phyloP scores from a whole-genome alignment of 2,329 filamentous ascomycete species.

The Pyrenochaeta sp. region DNA sequence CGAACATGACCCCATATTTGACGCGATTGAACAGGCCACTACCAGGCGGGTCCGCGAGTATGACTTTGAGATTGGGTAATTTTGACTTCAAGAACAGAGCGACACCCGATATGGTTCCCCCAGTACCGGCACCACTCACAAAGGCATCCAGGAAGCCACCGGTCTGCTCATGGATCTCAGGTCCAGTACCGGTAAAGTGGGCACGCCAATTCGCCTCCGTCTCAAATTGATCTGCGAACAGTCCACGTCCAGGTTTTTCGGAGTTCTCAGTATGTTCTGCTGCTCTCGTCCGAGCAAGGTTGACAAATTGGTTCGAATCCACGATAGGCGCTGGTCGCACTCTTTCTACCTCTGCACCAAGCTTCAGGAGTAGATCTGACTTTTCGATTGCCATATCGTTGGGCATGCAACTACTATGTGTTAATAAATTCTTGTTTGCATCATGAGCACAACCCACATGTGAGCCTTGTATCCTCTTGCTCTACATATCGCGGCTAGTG shows the following conservation, averaged over 20 bases:
- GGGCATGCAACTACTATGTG: slow-evolving; percentile 79
- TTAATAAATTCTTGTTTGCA: slow-evolving; percentile 8
- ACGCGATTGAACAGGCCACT: slow-evolving; percentile 93
- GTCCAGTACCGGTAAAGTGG: slow-evolving; percentile 83
- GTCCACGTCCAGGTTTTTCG: slow-evolving; percentile 73
- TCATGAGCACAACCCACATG: slow-evolving; percentile 64
- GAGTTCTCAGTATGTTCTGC: slow-evolving; percentile 71
- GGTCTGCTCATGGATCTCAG: slow-evolving; percentile 86
- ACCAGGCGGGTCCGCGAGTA: slow-evolving; percentile 93
- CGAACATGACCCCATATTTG: slow-evolving; percentile 95
- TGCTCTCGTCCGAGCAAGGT: slow-evolving; percentile 82
- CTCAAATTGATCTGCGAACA: slow-evolving; percentile 98
- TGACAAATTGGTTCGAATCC: slow-evolving; percentile 93
- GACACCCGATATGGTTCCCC: slow-evolving; percentile 90
- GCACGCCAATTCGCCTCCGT: slow-evolving; percentile 87
- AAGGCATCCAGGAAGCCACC: slow-evolving; percentile 82
- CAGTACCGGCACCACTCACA: slow-evolving; percentile 91
- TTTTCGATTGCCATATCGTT: slow-evolving; percentile 91
- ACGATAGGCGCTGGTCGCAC: slow-evolving; percentile 92
- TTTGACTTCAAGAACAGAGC: slow-evolving; percentile 81
- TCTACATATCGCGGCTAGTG: slow-evolving; percentile 85
- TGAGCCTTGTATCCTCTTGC: slow-evolving; percentile 90
- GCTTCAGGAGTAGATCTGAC: slow-evolving; percentile 83
- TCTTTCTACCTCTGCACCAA: slow-evolving; percentile 91
- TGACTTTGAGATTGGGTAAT: slow-evolving; percentile 70